phyloP scores from a whole-genome alignment of 2,329 filamentous ascomycete species.

The Hypocreales sp. region DNA sequence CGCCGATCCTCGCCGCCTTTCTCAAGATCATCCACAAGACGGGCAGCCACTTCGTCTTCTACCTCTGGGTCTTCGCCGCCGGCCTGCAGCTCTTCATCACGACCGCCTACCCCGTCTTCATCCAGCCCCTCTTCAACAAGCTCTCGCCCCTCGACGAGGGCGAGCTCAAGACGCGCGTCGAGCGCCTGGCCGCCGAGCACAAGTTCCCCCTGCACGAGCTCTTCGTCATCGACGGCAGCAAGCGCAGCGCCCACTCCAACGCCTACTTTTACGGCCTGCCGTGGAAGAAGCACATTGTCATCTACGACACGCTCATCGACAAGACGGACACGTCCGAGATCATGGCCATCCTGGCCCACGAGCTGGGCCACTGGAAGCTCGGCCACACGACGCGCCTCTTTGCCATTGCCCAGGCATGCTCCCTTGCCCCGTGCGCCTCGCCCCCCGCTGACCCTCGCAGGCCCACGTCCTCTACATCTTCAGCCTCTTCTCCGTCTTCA shows the following conservation, averaged over 20 bases:
- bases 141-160: slow-evolving; percentile 82
- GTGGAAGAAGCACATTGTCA: slow-evolving; percentile 99
- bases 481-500: slow-evolving; percentile 88
- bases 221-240: slow-evolving; percentile 87
- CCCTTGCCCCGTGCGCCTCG: neutral
- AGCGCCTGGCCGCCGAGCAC: slow-evolving; percentile 66
- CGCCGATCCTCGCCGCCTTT: slow-evolving; percentile 83
- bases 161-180: slow-evolving; percentile 73
- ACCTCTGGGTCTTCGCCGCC: slow-evolving; percentile 87
- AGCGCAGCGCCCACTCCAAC: slow-evolving; percentile 75
- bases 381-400: slow-evolving; percentile 90
- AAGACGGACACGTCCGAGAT: slow-evolving; percentile 89
- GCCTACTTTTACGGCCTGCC: slow-evolving; percentile 94
- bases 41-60: slow-evolving; percentile 92
- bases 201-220: slow-evolving; percentile 87
- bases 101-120: slow-evolving; percentile 88
- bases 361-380: slow-evolving; percentile 93
- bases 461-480: slow-evolving; percentile 96
- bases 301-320: slow-evolving; percentile 94
- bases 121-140: slow-evolving; percentile 96
- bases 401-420: slow-evolving; percentile 59
- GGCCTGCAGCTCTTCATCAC: slow-evolving; percentile 87
- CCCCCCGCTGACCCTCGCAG: slow-evolving; percentile 25
- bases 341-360: slow-evolving; percentile 85
- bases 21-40: slow-evolving; percentile 89